Evolutionary conservation across 2,329 filamentous ascomycete genomes (phyloP).

Genomic region (Pestalotiopsis sp.): DNA sequence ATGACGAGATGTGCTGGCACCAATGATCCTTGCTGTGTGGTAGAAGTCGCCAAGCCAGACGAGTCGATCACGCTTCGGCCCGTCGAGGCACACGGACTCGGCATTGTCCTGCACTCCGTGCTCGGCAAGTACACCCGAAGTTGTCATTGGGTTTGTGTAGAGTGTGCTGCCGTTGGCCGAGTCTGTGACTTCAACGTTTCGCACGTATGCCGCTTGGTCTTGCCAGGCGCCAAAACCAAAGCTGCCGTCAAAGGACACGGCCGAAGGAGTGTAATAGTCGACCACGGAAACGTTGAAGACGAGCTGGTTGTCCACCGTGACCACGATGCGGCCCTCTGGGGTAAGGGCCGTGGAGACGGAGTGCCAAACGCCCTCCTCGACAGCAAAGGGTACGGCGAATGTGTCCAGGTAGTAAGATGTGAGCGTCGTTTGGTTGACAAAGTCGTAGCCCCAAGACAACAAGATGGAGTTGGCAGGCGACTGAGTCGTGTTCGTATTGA

Average conservation of each 20-base stretch:
- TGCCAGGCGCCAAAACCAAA: constrained; percentile 44
- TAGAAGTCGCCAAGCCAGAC: constrained; percentile 46
- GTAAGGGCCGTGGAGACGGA: constrained; percentile 34
- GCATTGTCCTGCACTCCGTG: constrained; percentile 37
- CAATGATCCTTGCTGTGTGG: constrained; percentile 40
- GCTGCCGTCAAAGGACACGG: constrained; percentile 27
- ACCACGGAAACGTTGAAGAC: constrained; percentile 19
- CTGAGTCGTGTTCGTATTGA: constrained; percentile 37
- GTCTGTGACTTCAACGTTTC: constrained; percentile 32
- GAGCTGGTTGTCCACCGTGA: constrained; percentile 29
- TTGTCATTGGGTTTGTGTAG: constrained; percentile 33
- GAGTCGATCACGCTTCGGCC: constrained; percentile 42
- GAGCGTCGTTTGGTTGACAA: constrained; percentile 40
- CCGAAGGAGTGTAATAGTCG: constrained; percentile 12
- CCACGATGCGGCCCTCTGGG: constrained; percentile 26
- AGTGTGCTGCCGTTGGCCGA: constrained; percentile 31
- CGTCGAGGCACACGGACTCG: constrained; percentile 41
- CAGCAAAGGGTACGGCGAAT: constrained; percentile 26
- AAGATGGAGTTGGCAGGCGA: constrained; percentile 37
- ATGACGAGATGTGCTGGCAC: constrained; percentile 34
- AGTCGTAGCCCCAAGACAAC: constrained; percentile 33
- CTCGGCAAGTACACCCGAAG: constrained; percentile 33
- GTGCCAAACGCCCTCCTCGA: constrained; percentile 40
- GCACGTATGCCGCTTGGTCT: constrained; percentile 39
- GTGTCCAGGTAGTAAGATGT: constrained; percentile 25